phyloP scores from a whole-genome alignment of 768 basidiomycete species.

The Tricholoma saponaceum region DNA sequence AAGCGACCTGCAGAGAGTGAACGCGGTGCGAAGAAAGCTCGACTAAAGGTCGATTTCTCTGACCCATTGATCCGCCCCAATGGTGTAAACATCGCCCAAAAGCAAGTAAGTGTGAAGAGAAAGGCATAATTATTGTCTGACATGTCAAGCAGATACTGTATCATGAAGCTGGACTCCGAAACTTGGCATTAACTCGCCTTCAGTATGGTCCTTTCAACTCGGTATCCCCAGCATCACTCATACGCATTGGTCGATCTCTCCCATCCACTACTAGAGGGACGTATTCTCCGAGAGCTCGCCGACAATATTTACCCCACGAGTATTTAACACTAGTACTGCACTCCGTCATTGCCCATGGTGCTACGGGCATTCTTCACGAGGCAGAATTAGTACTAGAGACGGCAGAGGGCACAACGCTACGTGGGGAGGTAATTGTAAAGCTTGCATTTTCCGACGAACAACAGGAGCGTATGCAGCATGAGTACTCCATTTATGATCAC shows the following conservation, averaged over 20 bases:
- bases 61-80: too few species aligned
- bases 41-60: neutral
- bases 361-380: neutral
- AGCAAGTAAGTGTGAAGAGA: too few species aligned
- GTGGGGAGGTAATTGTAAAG: neutral
- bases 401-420: neutral
- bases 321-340: neutral
- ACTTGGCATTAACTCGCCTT: neutral
- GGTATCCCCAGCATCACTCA: neutral
- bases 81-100: too few species aligned
- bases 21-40: neutral
- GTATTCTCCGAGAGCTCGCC: neutral
- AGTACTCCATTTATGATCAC: neutral
- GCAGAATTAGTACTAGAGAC: neutral
- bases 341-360: neutral
- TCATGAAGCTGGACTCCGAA: neutral
- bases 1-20: too few species aligned
- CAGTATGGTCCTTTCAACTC: slow-evolving; percentile 5
- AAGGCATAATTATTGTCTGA: neutral
- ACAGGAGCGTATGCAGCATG: neutral
- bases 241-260: neutral
- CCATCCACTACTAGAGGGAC: neutral
- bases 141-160: neutral
- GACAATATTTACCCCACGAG: neutral
- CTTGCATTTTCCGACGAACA: neutral